These are phyloP conservation scores for Bryoerythrophyllum caledonicum DNA, from an alignment of 225 moss, liverwort and hornwort genomes.

Conservation along the genomic window DNA sequence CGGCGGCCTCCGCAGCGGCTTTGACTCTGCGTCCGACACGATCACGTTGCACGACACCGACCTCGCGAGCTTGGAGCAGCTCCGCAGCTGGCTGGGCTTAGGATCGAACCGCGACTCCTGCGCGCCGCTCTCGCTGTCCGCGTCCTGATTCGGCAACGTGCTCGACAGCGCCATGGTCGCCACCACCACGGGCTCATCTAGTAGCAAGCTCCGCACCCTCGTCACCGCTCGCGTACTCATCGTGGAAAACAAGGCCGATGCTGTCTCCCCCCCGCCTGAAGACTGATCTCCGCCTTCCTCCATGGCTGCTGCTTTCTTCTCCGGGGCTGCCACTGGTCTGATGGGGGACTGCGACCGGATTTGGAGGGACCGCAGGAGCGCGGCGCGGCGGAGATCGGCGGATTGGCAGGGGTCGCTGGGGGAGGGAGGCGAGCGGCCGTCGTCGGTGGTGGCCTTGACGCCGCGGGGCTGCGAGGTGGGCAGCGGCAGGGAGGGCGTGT, in stretches of 20 bases:
- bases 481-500: slow-evolving; percentile 58
- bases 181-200: slow-evolving; percentile 59
- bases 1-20: slow-evolving; percentile 50
- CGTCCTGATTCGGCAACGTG: slow-evolving; percentile 52
- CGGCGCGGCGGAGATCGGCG: slow-evolving; percentile 80
- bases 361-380: slow-evolving; percentile 83
- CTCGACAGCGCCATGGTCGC: slow-evolving; percentile 59
- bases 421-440: slow-evolving; percentile 89
- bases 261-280: slow-evolving; percentile 35
- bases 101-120: slow-evolving; percentile 57
- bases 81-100: slow-evolving; percentile 41
- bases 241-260: slow-evolving; percentile 44
- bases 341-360: slow-evolving; percentile 79
- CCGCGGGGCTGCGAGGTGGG: slow-evolving; percentile 70
- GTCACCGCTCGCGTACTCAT: slow-evolving; percentile 52
- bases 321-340: slow-evolving; percentile 58
- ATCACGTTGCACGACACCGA: slow-evolving; percentile 49
- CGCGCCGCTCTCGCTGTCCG: slow-evolving; percentile 41
- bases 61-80: slow-evolving; percentile 59
- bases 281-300: slow-evolving; percentile 59
- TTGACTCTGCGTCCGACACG: slow-evolving; percentile 63
- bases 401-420: slow-evolving; percentile 90
- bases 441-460: slow-evolving; percentile 64
- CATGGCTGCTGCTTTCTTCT: slow-evolving; percentile 1
- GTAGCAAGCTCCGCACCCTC: slow-evolving; percentile 58